phyloP scores from a whole-genome alignment of 169 alveolate genomes.

The Plasmodium chabaudi region DNA sequence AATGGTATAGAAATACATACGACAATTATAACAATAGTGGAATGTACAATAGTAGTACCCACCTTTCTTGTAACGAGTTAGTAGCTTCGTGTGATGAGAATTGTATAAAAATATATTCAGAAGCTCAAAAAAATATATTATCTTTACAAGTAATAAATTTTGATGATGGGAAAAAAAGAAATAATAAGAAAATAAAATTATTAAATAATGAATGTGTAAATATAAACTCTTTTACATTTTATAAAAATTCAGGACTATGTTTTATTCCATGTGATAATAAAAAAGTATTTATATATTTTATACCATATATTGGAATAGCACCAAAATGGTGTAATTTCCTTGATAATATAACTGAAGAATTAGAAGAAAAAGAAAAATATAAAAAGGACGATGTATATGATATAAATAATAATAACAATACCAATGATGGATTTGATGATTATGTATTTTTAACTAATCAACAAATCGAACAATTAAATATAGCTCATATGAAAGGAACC shows the following conservation, averaged over 20 bases:
- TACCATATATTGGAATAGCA: slow-evolving; percentile 96
- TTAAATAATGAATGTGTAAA: slow-evolving; percentile 50
- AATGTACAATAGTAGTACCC: not conserved
- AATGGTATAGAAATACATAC: not conserved
- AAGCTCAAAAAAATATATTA: slow-evolving; percentile 61
- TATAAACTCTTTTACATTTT: slow-evolving; percentile 82
- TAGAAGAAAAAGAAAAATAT: slow-evolving; percentile 89
- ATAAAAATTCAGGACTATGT: slow-evolving; percentile 93
- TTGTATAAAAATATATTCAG: slow-evolving; percentile 79
- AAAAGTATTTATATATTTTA: slow-evolving; percentile 93
- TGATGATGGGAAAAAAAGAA: slow-evolving; percentile 39
- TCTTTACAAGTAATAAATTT: slow-evolving; percentile 76
- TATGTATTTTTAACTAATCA: slow-evolving; percentile 94
- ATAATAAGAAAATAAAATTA: slow-evolving; percentile 29
- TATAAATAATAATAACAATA: slow-evolving; percentile 68
- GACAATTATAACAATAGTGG: not conserved
- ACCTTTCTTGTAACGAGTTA: slow-evolving; percentile 66
- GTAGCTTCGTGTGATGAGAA: slow-evolving; percentile 82
- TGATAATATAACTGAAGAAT: slow-evolving; percentile 97
- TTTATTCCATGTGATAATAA: slow-evolving; percentile 94
- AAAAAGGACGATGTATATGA: slow-evolving; percentile 78
- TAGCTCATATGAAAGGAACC: slow-evolving; percentile 94
- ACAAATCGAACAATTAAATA: slow-evolving; percentile 94
- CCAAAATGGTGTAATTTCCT: slow-evolving; percentile 97
- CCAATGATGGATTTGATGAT: slow-evolving; percentile 90